Conservation (phyloP, 768 basidiomycete species). For the Coprinellus micaceus region DNA sequence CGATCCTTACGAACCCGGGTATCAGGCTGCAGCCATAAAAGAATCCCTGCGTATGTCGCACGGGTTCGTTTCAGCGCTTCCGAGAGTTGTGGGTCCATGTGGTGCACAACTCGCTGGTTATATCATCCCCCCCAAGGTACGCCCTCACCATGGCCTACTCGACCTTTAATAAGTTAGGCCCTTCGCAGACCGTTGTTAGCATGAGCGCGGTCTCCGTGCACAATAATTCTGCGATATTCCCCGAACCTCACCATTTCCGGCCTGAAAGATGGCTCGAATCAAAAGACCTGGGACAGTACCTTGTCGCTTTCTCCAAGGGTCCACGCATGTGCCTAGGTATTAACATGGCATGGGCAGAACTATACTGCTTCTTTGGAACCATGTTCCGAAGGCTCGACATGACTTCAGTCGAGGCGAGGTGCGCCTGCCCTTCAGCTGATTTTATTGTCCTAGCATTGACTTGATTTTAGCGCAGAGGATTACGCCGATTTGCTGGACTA, state of each 20-base stretch:
- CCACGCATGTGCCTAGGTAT: slow-evolving; percentile 43
- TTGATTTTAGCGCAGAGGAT: slow-evolving; percentile 22
- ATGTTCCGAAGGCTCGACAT: slow-evolving; percentile 39
- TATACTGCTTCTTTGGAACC: slow-evolving; percentile 38
- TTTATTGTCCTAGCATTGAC: not conserved
- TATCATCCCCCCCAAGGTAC: slow-evolving; percentile 36
- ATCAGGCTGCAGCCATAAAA: slow-evolving; percentile 45
- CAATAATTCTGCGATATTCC: slow-evolving; percentile 33
- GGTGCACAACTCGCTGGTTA: slow-evolving; percentile 32
- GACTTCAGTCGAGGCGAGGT: slow-evolving; percentile 30
- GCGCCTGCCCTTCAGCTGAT: not conserved
- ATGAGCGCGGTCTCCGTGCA: slow-evolving; percentile 38
- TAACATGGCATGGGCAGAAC: slow-evolving; percentile 42
- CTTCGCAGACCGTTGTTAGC: slow-evolving; percentile 36
- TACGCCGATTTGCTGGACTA: slow-evolving; percentile 31
- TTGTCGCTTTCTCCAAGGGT: slow-evolving; percentile 43
- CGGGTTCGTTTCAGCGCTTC: slow-evolving; percentile 38
- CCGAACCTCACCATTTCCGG: slow-evolving; percentile 32
- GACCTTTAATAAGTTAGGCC: not conserved
- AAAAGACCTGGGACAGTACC: slow-evolving; percentile 29
- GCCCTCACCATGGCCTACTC: slow-evolving; percentile 11
- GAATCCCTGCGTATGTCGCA: slow-evolving; percentile 43
- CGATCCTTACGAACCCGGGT: not conserved
- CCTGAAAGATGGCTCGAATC: slow-evolving; percentile 43
- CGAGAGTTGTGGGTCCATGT: slow-evolving; percentile 37